Percentiles rank a stretch among this genome's conserved stretches.
phyloP scores from a whole-genome alignment of 768 basidiomycete genomes.

The Hebeloma cylindrosporum region DNA sequence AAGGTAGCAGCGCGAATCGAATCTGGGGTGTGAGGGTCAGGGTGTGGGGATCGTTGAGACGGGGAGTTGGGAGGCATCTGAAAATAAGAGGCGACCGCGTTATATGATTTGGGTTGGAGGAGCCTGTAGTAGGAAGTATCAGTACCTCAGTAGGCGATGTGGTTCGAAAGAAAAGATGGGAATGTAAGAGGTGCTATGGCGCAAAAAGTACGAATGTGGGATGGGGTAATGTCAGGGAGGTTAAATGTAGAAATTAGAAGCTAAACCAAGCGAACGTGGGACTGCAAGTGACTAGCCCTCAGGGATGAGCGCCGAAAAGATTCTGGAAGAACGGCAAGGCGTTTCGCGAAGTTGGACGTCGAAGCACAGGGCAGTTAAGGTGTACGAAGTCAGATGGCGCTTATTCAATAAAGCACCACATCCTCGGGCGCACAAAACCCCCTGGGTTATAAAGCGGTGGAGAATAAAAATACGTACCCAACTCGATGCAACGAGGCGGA shows the following conservation, averaged over 20 bases:
- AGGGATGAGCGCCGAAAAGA: constrained; percentile 12
- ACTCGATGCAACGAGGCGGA: constrained; percentile 47
- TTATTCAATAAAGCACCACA: constrained; percentile 3
- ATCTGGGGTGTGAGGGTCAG: constrained; percentile 53
- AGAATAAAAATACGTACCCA: constrained; percentile 43
- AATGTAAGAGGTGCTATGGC: too few relatives aligned
- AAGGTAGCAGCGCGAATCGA: constrained; percentile 68
- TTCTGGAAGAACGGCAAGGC: too few relatives aligned
- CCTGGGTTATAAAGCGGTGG: constrained; percentile 5
- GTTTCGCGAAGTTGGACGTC: constrained; percentile 13
- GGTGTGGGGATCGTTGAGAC: constrained; percentile 12
- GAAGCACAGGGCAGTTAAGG: constrained; percentile 11
- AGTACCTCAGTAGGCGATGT: constrained; percentile 10
- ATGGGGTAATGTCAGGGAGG: too few relatives aligned
- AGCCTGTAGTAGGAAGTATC: constrained; percentile 38
- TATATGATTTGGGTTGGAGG: constrained; percentile 55
- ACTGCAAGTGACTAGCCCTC: constrained; percentile 18
- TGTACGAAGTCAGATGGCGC: constrained; percentile 31
- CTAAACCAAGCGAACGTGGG: too few relatives aligned
- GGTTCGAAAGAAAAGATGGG: not conserved
- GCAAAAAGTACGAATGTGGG: too few relatives aligned
- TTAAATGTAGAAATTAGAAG: too few relatives aligned
- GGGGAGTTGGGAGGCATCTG: constrained; percentile 12
- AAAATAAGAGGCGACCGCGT: constrained; percentile 23
- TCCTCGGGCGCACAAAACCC: not conserved